Evolutionary conservation across 163 green algal genomes (phyloP).

Genomic region (Chlamydomonas reinhardtii): DNA sequence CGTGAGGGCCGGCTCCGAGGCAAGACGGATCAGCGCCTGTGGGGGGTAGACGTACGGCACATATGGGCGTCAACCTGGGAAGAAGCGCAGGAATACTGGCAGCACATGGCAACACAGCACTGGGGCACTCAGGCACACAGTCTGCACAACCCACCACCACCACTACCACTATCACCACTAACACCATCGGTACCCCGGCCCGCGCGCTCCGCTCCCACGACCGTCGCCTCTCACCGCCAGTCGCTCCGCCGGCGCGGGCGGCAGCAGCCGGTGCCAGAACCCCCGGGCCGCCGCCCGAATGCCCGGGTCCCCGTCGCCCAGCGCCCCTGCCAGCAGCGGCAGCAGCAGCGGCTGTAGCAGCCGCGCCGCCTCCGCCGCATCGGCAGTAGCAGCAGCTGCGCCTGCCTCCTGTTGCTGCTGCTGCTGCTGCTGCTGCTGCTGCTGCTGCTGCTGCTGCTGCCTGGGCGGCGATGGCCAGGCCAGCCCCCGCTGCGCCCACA

Average conservation of each 20-base stretch:
- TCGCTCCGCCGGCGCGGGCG: conserved; percentile 12
- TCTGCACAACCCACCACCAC: no score
- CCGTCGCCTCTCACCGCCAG: conserved; percentile 15
- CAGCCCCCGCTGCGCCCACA: conserved; percentile 13
- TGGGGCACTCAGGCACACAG: no score
- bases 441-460: not conserved
- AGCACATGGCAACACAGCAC: no score
- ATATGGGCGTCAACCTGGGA: no score
- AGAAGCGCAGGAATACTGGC: no score
- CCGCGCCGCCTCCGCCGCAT: not conserved
- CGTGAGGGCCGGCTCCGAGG: not conserved
- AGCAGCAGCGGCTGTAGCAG: conserved; percentile 17
- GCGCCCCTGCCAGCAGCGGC: conserved; percentile 21
- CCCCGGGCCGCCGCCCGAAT: conserved; percentile 11
- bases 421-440: conserved; percentile 20
- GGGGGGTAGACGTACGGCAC: not conserved
- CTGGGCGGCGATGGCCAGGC: not conserved
- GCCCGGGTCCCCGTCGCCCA: conserved; percentile 8
- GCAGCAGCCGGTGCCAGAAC: conserved; percentile 35
- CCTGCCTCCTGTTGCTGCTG: no score
- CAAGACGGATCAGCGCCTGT: conserved; percentile 34
- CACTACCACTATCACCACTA: no score
- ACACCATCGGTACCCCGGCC: no score
- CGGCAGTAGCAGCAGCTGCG: no score
- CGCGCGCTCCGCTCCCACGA: no score